Conservation (phyloP, 768 basidiomycete species). For the Podaxis rugospora region DNA sequence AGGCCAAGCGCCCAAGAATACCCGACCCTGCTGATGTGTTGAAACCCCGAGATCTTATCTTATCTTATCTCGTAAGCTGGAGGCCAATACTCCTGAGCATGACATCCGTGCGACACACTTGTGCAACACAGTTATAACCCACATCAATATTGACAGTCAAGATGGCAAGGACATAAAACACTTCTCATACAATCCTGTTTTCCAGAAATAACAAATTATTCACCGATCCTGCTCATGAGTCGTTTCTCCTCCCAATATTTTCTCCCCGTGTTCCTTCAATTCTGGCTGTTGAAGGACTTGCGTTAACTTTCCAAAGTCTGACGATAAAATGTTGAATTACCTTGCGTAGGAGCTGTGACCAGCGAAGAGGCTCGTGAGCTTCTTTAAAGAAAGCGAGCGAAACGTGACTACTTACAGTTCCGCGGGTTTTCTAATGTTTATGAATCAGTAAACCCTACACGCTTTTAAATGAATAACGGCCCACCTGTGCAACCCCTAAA, state of each 20-base stretch:
- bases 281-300: slow-evolving; percentile 21
- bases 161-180: neutral
- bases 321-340: slow-evolving; percentile 7
- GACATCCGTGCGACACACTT: no score
- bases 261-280: slow-evolving; percentile 49
- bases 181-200: neutral
- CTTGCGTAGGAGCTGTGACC: slow-evolving; percentile 30
- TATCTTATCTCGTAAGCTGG: slow-evolving; percentile 15
- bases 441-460: neutral
- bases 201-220: no score
- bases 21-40: slow-evolving; percentile 2
- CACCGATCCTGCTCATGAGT: slow-evolving; percentile 26
- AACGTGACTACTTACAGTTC: slow-evolving; percentile 29
- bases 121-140: neutral
- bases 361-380: neutral
- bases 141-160: no score
- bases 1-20: neutral
- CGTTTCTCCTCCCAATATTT: slow-evolving; percentile 48
- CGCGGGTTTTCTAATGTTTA: slow-evolving; percentile 33
- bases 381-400: neutral
- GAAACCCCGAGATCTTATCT: neutral
- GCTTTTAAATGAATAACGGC: neutral
- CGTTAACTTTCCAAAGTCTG: neutral
- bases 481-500: slow-evolving; percentile 31
- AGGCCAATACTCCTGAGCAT: no score